Percentiles rank a stretch among this genome's conserved stretches.
Evolutionary conservation across 1,284 basidiomycete genomes (phyloP).

Genomic region (Porogramme epimiltina): DNA sequence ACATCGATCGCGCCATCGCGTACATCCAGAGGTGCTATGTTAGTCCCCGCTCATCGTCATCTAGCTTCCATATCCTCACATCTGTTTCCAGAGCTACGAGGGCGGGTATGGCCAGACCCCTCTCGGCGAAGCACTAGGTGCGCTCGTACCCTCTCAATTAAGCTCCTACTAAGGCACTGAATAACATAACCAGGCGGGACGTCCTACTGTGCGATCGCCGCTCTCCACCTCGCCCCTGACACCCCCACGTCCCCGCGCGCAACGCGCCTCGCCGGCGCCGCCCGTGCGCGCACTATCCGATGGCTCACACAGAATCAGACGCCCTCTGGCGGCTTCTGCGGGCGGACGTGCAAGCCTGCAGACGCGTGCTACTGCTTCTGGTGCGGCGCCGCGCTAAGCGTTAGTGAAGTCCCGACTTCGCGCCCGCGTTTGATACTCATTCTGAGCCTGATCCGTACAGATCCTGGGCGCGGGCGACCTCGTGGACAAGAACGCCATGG

Average conservation of each 20-base stretch:
- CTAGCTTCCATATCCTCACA: neutral
- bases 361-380: conserved; percentile 97
- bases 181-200: conserved; percentile 69
- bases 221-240: conserved; percentile 57
- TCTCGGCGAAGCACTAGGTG: conserved; percentile 84
- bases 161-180: neutral
- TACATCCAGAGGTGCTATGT: conserved; percentile 78
- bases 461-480: conserved; percentile 61
- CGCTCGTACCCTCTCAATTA: neutral
- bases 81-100: conserved; percentile 81
- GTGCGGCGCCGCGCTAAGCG: conserved; percentile 81
- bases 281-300: conserved; percentile 58
- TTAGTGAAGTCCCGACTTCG: conserved; percentile 41
- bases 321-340: conserved; percentile 75
- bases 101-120: conserved; percentile 89
- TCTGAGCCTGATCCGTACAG: conserved; percentile 39
- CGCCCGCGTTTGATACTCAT: too few species aligned
- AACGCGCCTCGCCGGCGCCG: conserved; percentile 38
- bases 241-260: conserved; percentile 25
- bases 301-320: conserved; percentile 81
- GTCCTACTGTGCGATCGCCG: conserved; percentile 89
- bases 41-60: conserved; percentile 27
- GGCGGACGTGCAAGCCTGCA: conserved; percentile 81
- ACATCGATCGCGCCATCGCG: conserved; percentile 56
- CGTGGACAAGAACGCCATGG: conserved; percentile 58